A percentile compares a stretch with the other conserved stretches of the same genome.
Evolutionary conservation across 2,329 filamentous ascomycete genomes (phyloP).

Genomic region (Monosporascus cannonballus): DNA sequence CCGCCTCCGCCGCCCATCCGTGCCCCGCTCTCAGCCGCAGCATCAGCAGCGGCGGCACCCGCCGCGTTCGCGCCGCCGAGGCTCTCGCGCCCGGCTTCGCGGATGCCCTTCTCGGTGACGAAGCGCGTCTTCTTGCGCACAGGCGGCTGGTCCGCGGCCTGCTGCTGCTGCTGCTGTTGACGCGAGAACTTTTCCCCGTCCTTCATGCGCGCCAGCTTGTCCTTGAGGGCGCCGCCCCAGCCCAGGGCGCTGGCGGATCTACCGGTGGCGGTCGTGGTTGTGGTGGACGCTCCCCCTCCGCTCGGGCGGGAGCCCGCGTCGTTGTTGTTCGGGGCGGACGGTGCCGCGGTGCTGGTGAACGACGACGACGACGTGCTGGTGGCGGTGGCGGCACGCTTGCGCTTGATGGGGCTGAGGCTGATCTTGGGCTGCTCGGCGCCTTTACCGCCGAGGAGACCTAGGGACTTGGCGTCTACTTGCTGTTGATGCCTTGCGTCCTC

Average conservation of each 20-base stretch:
- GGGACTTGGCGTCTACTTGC: conserved; percentile 36
- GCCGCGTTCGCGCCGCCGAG: conserved; percentile 43
- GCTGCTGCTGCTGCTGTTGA: conserved; percentile 2
- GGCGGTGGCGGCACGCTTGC: conserved; percentile 51
- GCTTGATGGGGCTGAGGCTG: conserved; percentile 54
- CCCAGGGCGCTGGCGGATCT: conserved; percentile 30
- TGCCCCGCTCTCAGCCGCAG: background rate
- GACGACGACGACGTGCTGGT: conserved; percentile 7
- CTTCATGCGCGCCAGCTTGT: conserved; percentile 56
- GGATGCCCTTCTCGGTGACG: conserved; percentile 70
- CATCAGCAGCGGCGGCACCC: background rate
- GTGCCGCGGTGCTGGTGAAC: background rate
- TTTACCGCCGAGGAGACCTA: conserved; percentile 35
- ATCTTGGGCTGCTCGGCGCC: conserved; percentile 37
- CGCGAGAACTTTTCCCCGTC: conserved; percentile 45
- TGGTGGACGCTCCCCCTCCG: background rate
- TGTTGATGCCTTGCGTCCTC: conserved; percentile 11
- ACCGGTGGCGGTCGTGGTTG: conserved; percentile 2
- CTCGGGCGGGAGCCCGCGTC: background rate
- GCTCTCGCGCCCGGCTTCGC: conserved; percentile 70
- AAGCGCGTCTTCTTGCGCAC: conserved; percentile 73
- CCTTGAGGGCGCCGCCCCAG: conserved; percentile 50
- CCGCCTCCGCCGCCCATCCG: background rate
- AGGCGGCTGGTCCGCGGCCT: conserved; percentile 30
- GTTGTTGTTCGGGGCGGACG: background rate